Evolutionary conservation across 805 yeast species (phyloP).

Genomic region (Ogataea glucozyma): DNA sequence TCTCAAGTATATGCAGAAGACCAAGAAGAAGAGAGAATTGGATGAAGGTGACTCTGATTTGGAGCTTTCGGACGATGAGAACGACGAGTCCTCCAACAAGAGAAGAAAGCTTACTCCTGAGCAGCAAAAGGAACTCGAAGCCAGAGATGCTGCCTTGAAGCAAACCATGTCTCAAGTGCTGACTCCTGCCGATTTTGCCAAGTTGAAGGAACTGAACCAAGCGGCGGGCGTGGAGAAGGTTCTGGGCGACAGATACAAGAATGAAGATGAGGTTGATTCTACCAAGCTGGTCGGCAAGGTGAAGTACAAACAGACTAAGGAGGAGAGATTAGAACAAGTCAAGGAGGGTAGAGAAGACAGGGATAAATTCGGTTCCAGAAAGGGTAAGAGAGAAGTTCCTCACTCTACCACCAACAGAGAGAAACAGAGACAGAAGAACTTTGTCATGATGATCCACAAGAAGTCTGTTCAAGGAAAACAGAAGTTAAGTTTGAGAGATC

Average conservation of each 20-base stretch:
- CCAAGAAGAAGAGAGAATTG: conserved; percentile 32
- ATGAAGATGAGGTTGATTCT: conserved; percentile 88
- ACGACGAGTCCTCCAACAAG: conserved; percentile 36
- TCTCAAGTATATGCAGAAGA: conserved; percentile 35
- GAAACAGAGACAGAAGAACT: conserved; percentile 97
- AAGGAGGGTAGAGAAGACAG: conserved; percentile 92
- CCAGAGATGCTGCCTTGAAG: conserved; percentile 51
- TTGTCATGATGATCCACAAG: conserved; percentile 98
- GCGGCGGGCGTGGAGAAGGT: conserved; percentile 84
- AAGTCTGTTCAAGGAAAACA: conserved; percentile 92
- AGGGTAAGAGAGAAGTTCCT: conserved; percentile 71
- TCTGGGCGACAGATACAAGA: conserved; percentile 56
- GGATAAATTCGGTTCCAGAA: conserved; percentile 85
- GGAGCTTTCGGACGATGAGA: conserved; percentile 49
- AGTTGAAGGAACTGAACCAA: conserved; percentile 80
- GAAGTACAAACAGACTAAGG: conserved; percentile 82
- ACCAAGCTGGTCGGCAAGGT: conserved; percentile 72
- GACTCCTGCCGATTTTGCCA: conserved; percentile 98
- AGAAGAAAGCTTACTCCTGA: conserved; percentile 33
- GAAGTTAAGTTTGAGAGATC: conserved; percentile 84
- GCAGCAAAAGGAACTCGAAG: conserved; percentile 24
- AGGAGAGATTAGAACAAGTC: conserved; percentile 84
- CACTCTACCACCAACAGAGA: conserved; percentile 95
- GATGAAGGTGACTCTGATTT: conserved; percentile 49
- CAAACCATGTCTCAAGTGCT: conserved; percentile 54